Percentiles rank a stretch among this genome's conserved stretches.
Evolutionary conservation across 768 basidiomycete species (phyloP).

Genomic region (Termitomyces sp.): DNA sequence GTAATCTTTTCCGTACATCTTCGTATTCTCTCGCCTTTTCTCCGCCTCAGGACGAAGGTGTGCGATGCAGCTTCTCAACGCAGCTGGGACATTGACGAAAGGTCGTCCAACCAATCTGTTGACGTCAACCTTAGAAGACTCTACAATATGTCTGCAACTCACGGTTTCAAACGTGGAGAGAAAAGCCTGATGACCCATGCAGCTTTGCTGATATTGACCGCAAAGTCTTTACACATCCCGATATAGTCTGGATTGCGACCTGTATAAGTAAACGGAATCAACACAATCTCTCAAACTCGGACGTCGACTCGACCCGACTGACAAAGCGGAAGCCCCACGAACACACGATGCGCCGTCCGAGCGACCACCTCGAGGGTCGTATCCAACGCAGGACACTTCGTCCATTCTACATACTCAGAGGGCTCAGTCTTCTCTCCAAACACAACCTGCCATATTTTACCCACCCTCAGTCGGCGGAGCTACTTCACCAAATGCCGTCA

Average conservation of each 20-base stretch:
- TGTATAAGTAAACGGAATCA: background rate
- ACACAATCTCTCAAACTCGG: too few relatives aligned
- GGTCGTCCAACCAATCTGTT: conserved; percentile 2
- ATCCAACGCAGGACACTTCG: conserved; percentile 5
- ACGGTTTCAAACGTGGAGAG: conserved; percentile 23
- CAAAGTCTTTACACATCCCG: conserved; percentile 15
- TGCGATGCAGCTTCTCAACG: background rate
- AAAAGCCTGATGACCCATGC: conserved; percentile 21
- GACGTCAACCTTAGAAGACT: background rate
- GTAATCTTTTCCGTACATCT: conserved; percentile 23
- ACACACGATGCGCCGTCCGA: conserved; percentile 19
- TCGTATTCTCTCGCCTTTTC: conserved; percentile 21
- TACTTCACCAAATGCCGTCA: background rate
- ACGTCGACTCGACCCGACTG: background rate
- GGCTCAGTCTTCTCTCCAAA: background rate
- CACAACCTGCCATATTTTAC: background rate
- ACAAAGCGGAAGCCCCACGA: conserved; percentile 27
- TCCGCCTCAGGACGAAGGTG: conserved; percentile 25
- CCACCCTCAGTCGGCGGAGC: background rate
- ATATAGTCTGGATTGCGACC: conserved; percentile 20
- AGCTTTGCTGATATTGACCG: conserved; percentile 14
- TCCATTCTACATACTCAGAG: background rate
- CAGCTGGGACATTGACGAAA: conserved; percentile 2
- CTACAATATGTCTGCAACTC: conserved; percentile 1
- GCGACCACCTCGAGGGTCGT: conserved; percentile 19